Percentiles rank a stretch among this genome's conserved stretches.
Evolutionary conservation across 2,329 filamentous ascomycete species (phyloP).

Genomic region (Setomelanomma holmii): DNA sequence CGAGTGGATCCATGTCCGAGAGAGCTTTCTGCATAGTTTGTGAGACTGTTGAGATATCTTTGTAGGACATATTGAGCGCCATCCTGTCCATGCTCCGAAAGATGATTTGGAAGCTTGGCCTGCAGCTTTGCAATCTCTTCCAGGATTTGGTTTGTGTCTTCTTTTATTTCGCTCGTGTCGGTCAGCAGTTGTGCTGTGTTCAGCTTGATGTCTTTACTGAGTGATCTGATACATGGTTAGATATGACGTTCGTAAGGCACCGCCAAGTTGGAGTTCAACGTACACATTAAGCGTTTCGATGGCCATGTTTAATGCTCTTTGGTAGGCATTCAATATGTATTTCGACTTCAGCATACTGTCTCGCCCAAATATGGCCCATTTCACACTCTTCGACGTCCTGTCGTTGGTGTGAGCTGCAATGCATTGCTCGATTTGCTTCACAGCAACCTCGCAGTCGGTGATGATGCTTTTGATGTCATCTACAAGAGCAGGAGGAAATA

Average conservation of each 20-base stretch:
- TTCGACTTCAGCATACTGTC: not conserved
- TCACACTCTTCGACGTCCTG: not conserved
- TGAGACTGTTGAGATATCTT: no score
- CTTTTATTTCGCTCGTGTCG: not conserved
- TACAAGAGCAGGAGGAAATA: not conserved
- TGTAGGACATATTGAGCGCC: no score
- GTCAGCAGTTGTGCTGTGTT: not conserved
- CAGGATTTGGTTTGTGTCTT: not conserved
- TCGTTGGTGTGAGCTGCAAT: not conserved
- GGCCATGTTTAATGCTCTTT: not conserved
- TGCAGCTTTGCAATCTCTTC: not conserved
- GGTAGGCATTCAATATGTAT: not conserved
- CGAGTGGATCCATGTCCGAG: no score
- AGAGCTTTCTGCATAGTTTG: no score
- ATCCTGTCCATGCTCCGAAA: not conserved
- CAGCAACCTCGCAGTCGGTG: conserved; percentile 2
- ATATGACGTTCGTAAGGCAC: not conserved
- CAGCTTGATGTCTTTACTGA: not conserved
- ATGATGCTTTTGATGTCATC: not conserved
- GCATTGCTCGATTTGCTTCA: not conserved
- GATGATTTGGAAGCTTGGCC: not conserved
- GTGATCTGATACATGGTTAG: not conserved
- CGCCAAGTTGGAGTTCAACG: not conserved
- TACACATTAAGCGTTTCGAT: not conserved
- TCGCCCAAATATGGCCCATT: not conserved